Base-by-base conservation (phyloP, 2,329 filamentous ascomycete genomes). In the Gaeumannomyces sp. region DNA sequence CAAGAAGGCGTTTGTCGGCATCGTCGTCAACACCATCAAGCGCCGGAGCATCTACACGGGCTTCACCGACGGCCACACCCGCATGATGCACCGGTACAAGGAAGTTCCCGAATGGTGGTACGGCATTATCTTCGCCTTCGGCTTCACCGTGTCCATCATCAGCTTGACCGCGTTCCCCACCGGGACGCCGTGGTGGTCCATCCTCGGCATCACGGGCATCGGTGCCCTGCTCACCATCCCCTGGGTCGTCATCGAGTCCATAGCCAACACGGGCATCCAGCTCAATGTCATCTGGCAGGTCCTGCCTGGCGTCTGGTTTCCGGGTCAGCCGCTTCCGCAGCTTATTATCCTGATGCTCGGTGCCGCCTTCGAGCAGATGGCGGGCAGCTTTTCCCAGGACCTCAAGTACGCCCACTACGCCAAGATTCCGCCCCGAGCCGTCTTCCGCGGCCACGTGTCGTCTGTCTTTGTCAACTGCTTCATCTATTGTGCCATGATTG, bases 31-130 rank as follows among this genome's bases (percentile, higher is more conserved):
- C 3, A 67, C 79, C 33, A 71, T 74, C 10, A 67, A 77, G 65
- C 75, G 76, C 10, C 73, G 71, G 16, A 74, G 74, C 2, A 78
- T 78, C 64, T 79, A 80, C 65, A 76, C 76, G 5, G 75, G 73
- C 2, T 76, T 77, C 10, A 77, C 76, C 64, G 79, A 82, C 64
- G 69, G 78, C 0, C 78, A 81, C 35, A 77, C 71, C 1, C 70
- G 76, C 0, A 70, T 80, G 3, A 81, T 82, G 79, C 67, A 71
- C 4, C 73, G 71, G 4, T 82, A 81, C 64, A 71, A 73, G 0
- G 80, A 81, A 59, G 78, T 81, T 0, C 80, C 80, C 0, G 79
- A 81, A 61, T 82, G 79, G 79, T 82, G 78, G 80, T 80, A 78
- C 67, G 67, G 79, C 13, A 45, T 75, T 29, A 77, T 80, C 60